Evolutionary conservation across 148 eudicot species (phyloP).

Genomic region (Selenicereus undatus): DNA sequence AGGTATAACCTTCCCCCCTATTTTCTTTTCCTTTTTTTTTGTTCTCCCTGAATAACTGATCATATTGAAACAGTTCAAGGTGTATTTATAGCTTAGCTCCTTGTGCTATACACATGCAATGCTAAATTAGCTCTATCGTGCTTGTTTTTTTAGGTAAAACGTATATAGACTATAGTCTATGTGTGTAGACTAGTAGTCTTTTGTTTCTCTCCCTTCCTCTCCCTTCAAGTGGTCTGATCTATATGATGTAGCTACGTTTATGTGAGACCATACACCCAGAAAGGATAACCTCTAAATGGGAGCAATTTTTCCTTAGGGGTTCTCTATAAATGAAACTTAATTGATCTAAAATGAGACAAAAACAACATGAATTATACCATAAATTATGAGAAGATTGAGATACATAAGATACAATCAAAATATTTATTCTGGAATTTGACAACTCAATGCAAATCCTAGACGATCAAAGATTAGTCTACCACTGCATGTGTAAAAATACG

Average conservation of each 20-base stretch:
- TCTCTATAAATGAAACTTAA: too few relatives aligned
- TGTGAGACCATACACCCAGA: too few relatives aligned
- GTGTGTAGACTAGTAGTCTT: neutral
- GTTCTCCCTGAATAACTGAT: neutral
- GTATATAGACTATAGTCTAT: neutral
- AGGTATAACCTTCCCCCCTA: slow-evolving; percentile 8
- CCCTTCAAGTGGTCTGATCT: slow-evolving; percentile 21
- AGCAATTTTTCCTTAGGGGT: too few relatives aligned
- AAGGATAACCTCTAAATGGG: too few relatives aligned
- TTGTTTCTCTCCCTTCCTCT: neutral
- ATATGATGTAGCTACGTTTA: neutral
- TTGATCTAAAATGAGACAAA: too few relatives aligned
- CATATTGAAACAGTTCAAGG: neutral
- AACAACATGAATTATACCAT: too few relatives aligned
- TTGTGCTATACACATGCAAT: neutral
- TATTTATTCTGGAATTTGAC: too few relatives aligned
- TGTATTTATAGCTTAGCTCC: slow-evolving; percentile 9
- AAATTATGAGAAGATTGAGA: too few relatives aligned
- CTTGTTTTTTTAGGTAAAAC: slow-evolving; percentile 14
- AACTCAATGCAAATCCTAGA: too few relatives aligned
- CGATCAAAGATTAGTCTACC: too few relatives aligned
- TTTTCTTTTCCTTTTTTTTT: neutral
- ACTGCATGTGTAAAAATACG: too few relatives aligned
- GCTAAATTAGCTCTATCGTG: neutral
- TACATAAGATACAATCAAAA: too few relatives aligned